These are phyloP conservation scores for Dendrocalamus sinicus DNA, from an alignment of 176 grass and related monocot species.

Conservation along the genomic window DNA sequence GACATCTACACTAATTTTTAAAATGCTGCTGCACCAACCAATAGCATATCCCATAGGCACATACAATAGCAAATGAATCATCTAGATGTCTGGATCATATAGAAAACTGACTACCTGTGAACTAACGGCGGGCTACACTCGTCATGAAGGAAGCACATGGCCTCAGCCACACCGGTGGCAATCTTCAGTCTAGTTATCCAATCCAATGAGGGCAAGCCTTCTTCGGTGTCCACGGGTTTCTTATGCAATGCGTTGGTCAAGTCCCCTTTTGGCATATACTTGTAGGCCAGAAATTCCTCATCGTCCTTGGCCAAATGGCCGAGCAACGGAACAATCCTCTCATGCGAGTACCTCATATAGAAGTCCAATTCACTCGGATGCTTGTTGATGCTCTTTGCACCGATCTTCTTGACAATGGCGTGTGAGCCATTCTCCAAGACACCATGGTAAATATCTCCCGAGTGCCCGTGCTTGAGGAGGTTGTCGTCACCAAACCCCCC, in stretches of 20 bases:
- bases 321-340: conserved; percentile 71
- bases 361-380: conserved; percentile 61
- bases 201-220: conserved; percentile 74
- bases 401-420: conserved; percentile 71
- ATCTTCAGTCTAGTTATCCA: conserved; percentile 99
- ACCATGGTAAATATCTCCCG: conserved; percentile 77
- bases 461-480: conserved; percentile 74
- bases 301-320: conserved; percentile 57
- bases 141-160: conserved; percentile 92
- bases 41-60: not conserved
- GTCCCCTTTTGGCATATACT: conserved; percentile 78
- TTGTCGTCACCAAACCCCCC: conserved; percentile 60
- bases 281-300: conserved; percentile 73
- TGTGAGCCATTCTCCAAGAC: conserved; percentile 70
- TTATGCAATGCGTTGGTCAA: conserved; percentile 76
- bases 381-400: conserved; percentile 42
- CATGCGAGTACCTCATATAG: conserved; percentile 48
- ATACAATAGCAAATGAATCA: conserved; percentile 18
- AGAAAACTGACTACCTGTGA: conserved; percentile 66
- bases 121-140: conserved; percentile 84
- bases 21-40: not conserved
- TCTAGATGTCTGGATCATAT: conserved; percentile 18
- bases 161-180: conserved; percentile 76
- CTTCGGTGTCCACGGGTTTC: conserved; percentile 51
- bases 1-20: not conserved